Percentiles rank a stretch among this genome's conserved stretches.
Evolutionary conservation across 2,329 filamentous ascomycete genomes (phyloP).

Genomic region (Tolypocladium ophioglossoides): DNA sequence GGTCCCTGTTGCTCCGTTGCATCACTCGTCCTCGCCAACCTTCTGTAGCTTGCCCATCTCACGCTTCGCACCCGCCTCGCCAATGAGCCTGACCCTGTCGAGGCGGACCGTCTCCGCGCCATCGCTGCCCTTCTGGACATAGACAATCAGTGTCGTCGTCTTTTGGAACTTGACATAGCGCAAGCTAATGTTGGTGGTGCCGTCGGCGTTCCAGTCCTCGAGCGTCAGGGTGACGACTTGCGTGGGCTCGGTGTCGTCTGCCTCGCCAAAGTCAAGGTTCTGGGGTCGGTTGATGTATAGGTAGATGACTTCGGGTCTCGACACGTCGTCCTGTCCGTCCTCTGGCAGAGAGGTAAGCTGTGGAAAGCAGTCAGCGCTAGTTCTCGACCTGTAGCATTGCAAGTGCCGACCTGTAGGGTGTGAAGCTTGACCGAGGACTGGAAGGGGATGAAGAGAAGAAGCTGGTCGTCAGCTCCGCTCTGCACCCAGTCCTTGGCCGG

Average conservation of each 20-base stretch:
- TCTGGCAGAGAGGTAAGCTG: conserved; percentile 76
- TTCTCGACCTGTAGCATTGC: neutral
- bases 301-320: conserved; percentile 73
- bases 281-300: conserved; percentile 83
- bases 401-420: conserved; percentile 50
- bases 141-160: conserved; percentile 75
- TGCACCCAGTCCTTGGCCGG: conserved; percentile 73
- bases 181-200: conserved; percentile 61
- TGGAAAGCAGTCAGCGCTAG: conserved; percentile 16
- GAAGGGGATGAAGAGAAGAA: conserved; percentile 89
- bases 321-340: conserved; percentile 60
- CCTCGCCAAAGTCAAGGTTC: conserved; percentile 90
- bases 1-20: neutral
- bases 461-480: conserved; percentile 93
- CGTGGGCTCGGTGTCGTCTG: conserved; percentile 72
- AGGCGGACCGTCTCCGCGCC: conserved; percentile 78
- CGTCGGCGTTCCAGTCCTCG: conserved; percentile 72
- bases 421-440: conserved; percentile 82
- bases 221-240: conserved; percentile 67
- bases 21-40: conserved; percentile 63
- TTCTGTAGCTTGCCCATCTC: conserved; percentile 95
- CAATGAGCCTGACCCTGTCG: conserved; percentile 69
- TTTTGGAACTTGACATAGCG: conserved; percentile 98
- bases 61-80: conserved; percentile 83
- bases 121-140: conserved; percentile 77